Evolutionary conservation across 805 yeast species (phyloP), one percentile per base, ranked within the genome.

Genomic region (Yarrowia sp.): DNA sequence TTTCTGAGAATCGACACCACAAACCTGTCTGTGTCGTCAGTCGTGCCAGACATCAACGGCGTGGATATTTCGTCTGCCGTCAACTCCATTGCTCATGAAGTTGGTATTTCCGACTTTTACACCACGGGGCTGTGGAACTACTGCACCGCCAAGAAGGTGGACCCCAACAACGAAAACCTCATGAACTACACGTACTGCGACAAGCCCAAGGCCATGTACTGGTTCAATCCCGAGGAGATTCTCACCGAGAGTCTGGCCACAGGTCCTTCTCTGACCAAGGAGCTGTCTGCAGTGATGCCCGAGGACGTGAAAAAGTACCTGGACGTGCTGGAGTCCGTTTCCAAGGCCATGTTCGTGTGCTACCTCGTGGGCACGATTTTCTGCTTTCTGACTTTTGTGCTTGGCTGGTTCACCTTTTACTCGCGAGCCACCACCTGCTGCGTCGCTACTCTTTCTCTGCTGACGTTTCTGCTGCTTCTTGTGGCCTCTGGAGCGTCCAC

Each of bases 51-150:
- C 30, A 36, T 68, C n/a, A 62, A 64, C 19, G 65, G 54, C 2
- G 32, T 67, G 6, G 44, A 62, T 14, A 30, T 49, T 12, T 44
- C 72, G 11, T 58, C 67, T 2, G 61, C 66, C 4, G 66, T 68
- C 6, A 36, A 65, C 66, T 41, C 71, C 10, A 41, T 67, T 22
- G 66, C 68, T 21, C 28, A 70, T n/a, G 70, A 67, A 5, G 67
- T 79, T 2, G 82, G 82, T 2, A 69, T 85, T 9, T 72, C 82
- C 3, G 81, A 80, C 46, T 76, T 81, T 30, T 83, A 83, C 68
- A 79, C 82, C 16, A 76, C 85, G 35, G 89, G 90, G 38, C 74
- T 84, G 68, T 86, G 88, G 83, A 87, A 88, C 24, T 86, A 84
- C 74, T 87, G 92, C 73, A 70, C 77, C 63, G 87, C 85, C 22